A percentile compares a stretch with the other conserved stretches of the same genome.
These are phyloP conservation scores for Verbascum thapsus DNA, from an alignment of 257 asterid genomes.

Conservation along the genomic window DNA sequence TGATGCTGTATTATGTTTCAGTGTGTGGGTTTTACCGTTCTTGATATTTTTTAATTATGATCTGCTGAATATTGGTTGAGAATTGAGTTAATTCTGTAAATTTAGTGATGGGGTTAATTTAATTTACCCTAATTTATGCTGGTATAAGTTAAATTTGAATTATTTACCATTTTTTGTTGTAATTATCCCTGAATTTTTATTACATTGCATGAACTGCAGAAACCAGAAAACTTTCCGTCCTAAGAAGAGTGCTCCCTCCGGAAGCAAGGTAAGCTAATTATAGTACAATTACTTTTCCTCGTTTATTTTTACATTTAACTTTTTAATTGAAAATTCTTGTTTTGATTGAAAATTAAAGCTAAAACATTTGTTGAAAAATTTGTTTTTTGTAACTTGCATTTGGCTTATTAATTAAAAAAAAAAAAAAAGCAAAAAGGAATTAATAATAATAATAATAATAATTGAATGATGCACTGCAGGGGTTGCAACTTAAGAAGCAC, in stretches of 20 bases:
- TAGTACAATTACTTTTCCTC: not conserved
- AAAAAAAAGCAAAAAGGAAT: too few relatives aligned
- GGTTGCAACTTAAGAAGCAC: constrained; percentile 42
- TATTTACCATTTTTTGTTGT: not conserved
- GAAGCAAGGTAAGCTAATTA: constrained; percentile 39
- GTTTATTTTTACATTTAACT: too few relatives aligned
- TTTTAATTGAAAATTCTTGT: too few relatives aligned
- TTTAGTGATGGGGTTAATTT: too few relatives aligned
- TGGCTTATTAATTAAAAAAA: not conserved
- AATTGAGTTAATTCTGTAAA: too few relatives aligned
- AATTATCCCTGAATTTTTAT: not conserved
- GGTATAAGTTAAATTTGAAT: not conserved
- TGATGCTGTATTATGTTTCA: constrained; percentile 13
- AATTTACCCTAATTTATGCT: too few relatives aligned
- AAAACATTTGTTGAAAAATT: too few relatives aligned
- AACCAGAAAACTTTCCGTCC: constrained; percentile 49
- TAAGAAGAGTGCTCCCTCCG: constrained; percentile 45
- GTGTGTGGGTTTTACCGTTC: not conserved
- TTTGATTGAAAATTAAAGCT: not conserved
- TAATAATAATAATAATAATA: too few relatives aligned
- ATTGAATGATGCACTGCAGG: too few relatives aligned
- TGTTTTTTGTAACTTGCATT: not conserved
- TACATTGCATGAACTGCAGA: constrained; percentile 31
- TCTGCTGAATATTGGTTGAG: too few relatives aligned
- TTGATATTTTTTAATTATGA: too few relatives aligned